Conservation (phyloP, 75 land plant genomes). For the Cryptomeria japonica region DNA sequence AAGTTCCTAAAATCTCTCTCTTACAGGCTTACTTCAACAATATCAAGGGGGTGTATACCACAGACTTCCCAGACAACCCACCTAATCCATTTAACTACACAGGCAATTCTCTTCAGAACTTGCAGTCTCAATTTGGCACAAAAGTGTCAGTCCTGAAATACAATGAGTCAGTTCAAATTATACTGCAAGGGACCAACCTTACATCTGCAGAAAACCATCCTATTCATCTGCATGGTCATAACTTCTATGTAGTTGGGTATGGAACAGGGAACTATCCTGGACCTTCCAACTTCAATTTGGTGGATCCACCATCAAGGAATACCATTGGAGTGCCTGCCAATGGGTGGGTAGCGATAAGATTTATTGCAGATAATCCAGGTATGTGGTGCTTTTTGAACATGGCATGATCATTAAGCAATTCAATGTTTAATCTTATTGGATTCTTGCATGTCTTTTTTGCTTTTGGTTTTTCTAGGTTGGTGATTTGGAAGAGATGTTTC, state of each 20-base stretch:
- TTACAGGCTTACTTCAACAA: constrained; percentile 47
- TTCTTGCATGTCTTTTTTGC: background rate
- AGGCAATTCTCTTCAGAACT: constrained; percentile 8
- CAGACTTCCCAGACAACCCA: constrained; percentile 37
- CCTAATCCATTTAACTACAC: constrained; percentile 29
- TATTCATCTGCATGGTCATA: constrained; percentile 41
- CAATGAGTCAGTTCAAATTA: constrained; percentile 29
- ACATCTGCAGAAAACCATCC: constrained; percentile 34
- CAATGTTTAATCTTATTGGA: background rate
- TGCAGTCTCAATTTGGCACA: constrained; percentile 40
- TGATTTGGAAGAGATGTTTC: too few relatives aligned
- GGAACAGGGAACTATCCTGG: constrained; percentile 37
- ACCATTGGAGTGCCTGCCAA: constrained; percentile 35
- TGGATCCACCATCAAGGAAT: constrained; percentile 37
- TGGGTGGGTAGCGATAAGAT: constrained; percentile 42
- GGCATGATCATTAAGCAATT: background rate
- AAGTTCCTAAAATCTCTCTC: constrained; percentile 18
- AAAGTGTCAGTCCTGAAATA: constrained; percentile 27
- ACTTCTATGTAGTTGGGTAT: constrained; percentile 32
- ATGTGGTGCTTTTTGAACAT: background rate
- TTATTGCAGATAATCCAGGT: constrained; percentile 48
- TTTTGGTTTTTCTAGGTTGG: background rate
- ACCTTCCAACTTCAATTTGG: constrained; percentile 32
- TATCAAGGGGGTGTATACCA: constrained; percentile 30
- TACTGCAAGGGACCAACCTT: constrained; percentile 36